Percentiles rank a stretch among this genome's conserved stretches.
Evolutionary conservation across 352 stramenopile species (phyloP).

Genomic region (Globisporangium paddicum): DNA sequence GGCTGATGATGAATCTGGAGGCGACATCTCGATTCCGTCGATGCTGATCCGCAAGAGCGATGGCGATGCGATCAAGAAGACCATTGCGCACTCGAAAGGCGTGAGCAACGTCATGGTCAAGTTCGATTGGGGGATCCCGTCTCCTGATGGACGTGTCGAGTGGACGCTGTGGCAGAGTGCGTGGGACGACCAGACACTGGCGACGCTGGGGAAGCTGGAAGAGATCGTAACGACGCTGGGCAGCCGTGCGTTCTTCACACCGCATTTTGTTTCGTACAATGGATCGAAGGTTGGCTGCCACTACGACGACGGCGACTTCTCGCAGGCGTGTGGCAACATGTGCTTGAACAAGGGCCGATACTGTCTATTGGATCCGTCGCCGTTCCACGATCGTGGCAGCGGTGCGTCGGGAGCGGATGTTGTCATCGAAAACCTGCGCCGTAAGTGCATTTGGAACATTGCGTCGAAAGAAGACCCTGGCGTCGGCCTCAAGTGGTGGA

Average conservation of each 20-base stretch:
- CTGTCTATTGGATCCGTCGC: constrained; percentile 92
- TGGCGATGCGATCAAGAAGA: constrained; percentile 91
- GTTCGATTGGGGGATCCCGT: constrained; percentile 94
- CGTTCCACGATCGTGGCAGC: constrained; percentile 91
- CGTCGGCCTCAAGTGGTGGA: constrained; percentile 92
- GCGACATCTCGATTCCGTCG: constrained; percentile 95
- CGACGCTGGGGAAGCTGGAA: constrained; percentile 80
- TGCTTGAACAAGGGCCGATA: constrained; percentile 97
- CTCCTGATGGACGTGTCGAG: constrained; percentile 93
- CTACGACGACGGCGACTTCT: constrained; percentile 41
- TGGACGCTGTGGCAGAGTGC: constrained; percentile 96
- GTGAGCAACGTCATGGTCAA: constrained; percentile 93
- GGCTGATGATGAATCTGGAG: constrained; percentile 95
- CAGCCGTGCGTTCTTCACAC: constrained; percentile 93
- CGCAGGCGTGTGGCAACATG: constrained; percentile 92
- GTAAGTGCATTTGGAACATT: constrained; percentile 95
- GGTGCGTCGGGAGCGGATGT: constrained; percentile 94
- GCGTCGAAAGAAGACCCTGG: constrained; percentile 70
- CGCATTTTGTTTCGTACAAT: constrained; percentile 96
- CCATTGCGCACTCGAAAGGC: constrained; percentile 71
- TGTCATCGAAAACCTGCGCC: constrained; percentile 90
- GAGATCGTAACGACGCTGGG: constrained; percentile 83
- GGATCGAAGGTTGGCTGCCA: constrained; percentile 91
- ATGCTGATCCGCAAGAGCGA: constrained; percentile 96
- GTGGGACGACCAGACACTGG: constrained; percentile 85